Percentiles rank a stretch among this genome's conserved stretches.
Evolutionary conservation across 495 filamentous ascomycete genomes (phyloP).

Genomic region (Penicillium bovifimosum): DNA sequence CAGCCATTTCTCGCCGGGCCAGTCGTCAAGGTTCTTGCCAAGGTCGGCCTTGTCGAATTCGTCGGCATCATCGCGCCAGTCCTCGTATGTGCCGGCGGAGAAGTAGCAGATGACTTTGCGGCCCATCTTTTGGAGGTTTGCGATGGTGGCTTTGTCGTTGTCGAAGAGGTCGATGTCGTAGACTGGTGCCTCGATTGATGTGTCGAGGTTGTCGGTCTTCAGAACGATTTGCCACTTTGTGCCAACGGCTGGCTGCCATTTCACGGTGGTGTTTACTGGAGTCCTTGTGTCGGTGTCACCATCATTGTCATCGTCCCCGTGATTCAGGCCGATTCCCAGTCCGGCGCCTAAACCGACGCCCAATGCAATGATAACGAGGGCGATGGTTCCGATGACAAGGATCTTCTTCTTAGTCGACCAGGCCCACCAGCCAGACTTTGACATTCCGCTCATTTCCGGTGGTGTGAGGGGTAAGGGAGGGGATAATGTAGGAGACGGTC

Average conservation of each 20-base stretch:
- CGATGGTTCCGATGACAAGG: conserved; percentile 22
- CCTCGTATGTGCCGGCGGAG: conserved; percentile 60
- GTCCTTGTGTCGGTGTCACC: conserved; percentile 15
- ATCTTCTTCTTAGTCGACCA: conserved; percentile 40
- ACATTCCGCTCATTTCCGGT: not conserved
- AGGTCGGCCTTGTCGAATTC: conserved; percentile 49
- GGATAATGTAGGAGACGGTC: not conserved
- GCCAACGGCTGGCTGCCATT: conserved; percentile 46
- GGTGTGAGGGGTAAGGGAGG: not conserved
- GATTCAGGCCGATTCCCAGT: conserved; percentile 39
- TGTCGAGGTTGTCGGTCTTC: conserved; percentile 29
- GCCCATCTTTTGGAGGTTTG: conserved; percentile 39
- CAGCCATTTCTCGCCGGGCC: conserved; percentile 64
- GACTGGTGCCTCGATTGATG: conserved; percentile 42
- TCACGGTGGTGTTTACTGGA: conserved; percentile 25
- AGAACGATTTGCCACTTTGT: conserved; percentile 54
- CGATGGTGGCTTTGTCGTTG: conserved; percentile 41
- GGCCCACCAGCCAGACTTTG: conserved; percentile 24
- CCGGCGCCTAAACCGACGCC: conserved; percentile 51
- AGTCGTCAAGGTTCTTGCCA: conserved; percentile 51
- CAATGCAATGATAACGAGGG: conserved; percentile 40
- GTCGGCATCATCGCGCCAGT: conserved; percentile 50
- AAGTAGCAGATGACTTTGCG: conserved; percentile 71
- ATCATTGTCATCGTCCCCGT: conserved; percentile 6
- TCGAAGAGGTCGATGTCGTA: conserved; percentile 62